phyloP scores from a whole-genome alignment of 371 early-diverging fungal species.

The Smittium culicis region DNA sequence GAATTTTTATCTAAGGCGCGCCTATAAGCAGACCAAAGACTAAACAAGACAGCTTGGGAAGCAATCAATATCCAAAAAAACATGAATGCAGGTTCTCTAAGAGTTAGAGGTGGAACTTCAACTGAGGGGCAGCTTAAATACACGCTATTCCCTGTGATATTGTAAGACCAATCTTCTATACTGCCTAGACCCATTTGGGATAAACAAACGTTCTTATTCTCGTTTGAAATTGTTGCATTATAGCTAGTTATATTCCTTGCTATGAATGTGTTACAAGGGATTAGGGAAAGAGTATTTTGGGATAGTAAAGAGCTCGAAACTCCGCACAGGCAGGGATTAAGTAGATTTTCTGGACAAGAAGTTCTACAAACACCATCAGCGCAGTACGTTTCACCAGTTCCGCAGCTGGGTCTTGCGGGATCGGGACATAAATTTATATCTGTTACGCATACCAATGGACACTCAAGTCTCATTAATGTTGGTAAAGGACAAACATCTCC shows the following conservation, averaged over 20 bases:
- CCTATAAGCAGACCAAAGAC: background rate
- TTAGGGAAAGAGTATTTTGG: background rate
- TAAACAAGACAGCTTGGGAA: background rate
- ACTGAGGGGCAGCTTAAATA: conserved; percentile 35
- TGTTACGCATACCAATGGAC: conserved; percentile 21
- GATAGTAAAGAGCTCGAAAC: conserved; percentile 15
- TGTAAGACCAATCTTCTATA: conserved; percentile 18
- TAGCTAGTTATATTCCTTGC: conserved; percentile 7
- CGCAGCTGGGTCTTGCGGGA: conserved; percentile 18
- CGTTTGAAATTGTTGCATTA: conserved; percentile 9
- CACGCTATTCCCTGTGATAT: conserved; percentile 14
- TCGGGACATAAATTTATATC: conserved; percentile 17
- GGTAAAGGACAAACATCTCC: conserved; percentile 24
- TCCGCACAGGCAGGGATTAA: conserved; percentile 19
- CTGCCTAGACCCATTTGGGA: conserved; percentile 11
- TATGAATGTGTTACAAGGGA: conserved; percentile 2
- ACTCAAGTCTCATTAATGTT: conserved; percentile 14
- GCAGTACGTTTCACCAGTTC: conserved; percentile 17
- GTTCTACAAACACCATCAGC: conserved; percentile 23
- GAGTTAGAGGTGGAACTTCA: conserved; percentile 37
- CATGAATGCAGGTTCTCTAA: conserved; percentile 44
- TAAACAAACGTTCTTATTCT: conserved; percentile 12
- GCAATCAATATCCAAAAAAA: conserved; percentile 33
- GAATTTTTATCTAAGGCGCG: background rate
- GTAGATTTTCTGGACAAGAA: conserved; percentile 16